Evolutionary conservation across 306 rosid species (phyloP).

Genomic region (Vachellia pachyceras): DNA sequence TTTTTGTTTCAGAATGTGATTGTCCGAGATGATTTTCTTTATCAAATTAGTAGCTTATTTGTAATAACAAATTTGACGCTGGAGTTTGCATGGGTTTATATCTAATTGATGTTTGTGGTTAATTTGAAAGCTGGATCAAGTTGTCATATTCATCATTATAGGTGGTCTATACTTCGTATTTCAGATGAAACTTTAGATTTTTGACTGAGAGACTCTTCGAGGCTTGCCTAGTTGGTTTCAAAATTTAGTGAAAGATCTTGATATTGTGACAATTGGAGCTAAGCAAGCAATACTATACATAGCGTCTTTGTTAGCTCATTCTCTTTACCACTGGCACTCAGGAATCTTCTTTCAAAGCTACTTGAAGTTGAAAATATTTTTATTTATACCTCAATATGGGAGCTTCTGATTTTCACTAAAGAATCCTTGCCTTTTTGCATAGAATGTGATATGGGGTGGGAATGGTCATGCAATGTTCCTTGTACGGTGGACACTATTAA

Average conservation of each 20-base stretch:
- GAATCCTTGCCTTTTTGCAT: background rate
- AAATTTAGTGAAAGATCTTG: background rate
- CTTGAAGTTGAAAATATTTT: background rate
- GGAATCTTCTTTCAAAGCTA: background rate
- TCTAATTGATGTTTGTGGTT: background rate
- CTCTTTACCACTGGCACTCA: background rate
- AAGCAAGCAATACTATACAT: background rate
- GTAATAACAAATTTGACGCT: background rate
- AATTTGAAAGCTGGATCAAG: background rate
- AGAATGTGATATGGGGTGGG: background rate
- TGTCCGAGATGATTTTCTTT: background rate
- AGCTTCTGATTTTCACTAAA: background rate
- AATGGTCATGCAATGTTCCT: background rate
- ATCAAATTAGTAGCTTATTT: background rate
- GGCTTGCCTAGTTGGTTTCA: background rate
- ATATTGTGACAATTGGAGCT: background rate
- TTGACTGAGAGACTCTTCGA: background rate
- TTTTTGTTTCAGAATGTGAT: background rate
- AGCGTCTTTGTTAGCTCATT: background rate
- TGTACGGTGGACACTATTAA: background rate
- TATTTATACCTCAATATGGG: background rate
- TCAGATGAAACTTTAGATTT: background rate
- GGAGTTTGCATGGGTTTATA: background rate
- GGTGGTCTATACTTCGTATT: background rate
- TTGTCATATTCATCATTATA: background rate